Evolutionary conservation across 2,329 filamentous ascomycete species (phyloP), one percentile per base, ranked within the genome.

Genomic region (Fusarium mundagurra): DNA sequence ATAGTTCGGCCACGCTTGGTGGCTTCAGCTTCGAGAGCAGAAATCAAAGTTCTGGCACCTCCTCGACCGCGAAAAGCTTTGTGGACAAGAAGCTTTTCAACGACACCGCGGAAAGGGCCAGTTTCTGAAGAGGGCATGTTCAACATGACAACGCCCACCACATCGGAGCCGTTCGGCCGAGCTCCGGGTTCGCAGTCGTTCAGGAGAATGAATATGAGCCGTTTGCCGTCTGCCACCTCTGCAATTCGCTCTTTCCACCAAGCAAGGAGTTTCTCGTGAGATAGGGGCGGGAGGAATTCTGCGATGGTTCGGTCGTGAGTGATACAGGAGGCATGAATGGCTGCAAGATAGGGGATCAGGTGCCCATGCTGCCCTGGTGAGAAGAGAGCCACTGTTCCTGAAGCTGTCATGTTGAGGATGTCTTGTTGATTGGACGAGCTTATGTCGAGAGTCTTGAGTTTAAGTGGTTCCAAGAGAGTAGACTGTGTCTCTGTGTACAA

Each of bases 41-140:
- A 76, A 81, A 92, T 86, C 73, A 92, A 76, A 27, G 80, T 79
- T 71, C 81, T 86, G 6, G 88, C 89, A 53, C 88, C 86, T 8
- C 90, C 89, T 53, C 82, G 83, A 4, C 84, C 78, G 13, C 90
- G 84, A 74, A 86, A 86, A 51, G 82, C 82, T 18, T 87, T 87
- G 68, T 85, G 86, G 16, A 92, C 84, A 44, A 92, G 82, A 41
- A 92, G 82, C 78, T 90, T 89, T 80, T 92, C 87, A 5, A 92
- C 87, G 16, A 80, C 75, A 6, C 84, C 89, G 36, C 89, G 83
- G 72, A 89, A 89, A 0, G 85, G 84, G 1, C 86, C 88, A 8
- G 90, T 92, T 79, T 92, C 88, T 8, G 83, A 84, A 24, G 81
- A 80, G 11, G 88, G 87, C 80, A 87, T 85, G 53, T 74, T 78